Base-by-base conservation (phyloP, 106 monocot genomes). In the Dioscorea zingiberensis region DNA sequence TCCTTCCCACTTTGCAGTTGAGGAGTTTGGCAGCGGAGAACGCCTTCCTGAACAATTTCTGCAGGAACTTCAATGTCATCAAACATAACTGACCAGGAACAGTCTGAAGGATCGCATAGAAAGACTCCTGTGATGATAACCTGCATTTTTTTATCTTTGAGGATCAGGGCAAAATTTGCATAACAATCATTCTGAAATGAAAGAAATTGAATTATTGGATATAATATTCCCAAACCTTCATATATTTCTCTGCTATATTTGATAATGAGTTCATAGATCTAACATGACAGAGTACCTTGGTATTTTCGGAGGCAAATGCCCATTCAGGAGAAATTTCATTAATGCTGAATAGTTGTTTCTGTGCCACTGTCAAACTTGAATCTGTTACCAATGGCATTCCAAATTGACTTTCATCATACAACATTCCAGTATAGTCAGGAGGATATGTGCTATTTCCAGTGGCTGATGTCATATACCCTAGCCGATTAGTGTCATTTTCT, bases 261-360 rank as follows among this genome's bases (percentile, higher is more conserved):
- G 10, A 38, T 38, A 6, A 38, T 10, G 10, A 38, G 38, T 38
- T 38, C 9, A 38, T 38, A 38, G 10, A 38, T 38, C 38, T 38
- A 38, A 2, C 38, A 0, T 6, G 38, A 21, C 25, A 63, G 38
- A 21, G 27, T 66, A 91, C 85, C 90, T 91, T 83, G 17, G 81
- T 82, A 27, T 54, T 85, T 53, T 85, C 87, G 64, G 21, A 77
- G 22, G 85, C 85, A 77, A 74, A 87, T 72, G 87, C 78, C 91
- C 94, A 91, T 75, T 95, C 94, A 47, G 94, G 94, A 58, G 77
- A 84, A 24, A 94, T 77, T 74, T 87, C 90, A 68, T 58, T 74
- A 62, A 90, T 84, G 47, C 67, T 81, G 65, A 90, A 90, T 25
- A 30, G 47, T 26, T 74, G 73, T 21, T 79, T 90, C 61, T 80